Conservation (phyloP, 2,329 filamentous ascomycete genomes). For the Thelonectria rubi region DNA sequence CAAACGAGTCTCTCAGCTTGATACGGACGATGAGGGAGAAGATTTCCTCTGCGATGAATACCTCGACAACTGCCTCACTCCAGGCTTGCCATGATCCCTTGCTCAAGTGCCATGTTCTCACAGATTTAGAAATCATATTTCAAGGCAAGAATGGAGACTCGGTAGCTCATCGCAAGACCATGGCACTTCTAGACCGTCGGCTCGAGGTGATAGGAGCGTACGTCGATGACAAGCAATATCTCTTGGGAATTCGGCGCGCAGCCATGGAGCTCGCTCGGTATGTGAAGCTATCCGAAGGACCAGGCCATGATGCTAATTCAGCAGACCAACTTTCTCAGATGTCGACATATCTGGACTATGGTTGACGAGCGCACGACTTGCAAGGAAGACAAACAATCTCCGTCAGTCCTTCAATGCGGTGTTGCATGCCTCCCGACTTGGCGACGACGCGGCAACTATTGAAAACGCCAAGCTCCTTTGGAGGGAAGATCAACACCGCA, state of each 20-base stretch:
- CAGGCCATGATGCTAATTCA: constrained; percentile 16
- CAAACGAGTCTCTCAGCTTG: constrained; percentile 62
- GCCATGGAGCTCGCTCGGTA: constrained; percentile 82
- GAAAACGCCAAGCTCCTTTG: constrained; percentile 94
- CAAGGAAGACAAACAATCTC: constrained; percentile 83
- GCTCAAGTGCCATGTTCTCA: constrained; percentile 85
- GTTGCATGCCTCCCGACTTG: constrained; percentile 83
- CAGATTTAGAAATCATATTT: constrained; percentile 84
- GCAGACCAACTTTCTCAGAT: constrained; percentile 68
- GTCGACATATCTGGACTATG: constrained; percentile 84
- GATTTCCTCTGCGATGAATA: constrained; percentile 78
- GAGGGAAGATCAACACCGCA: constrained; percentile 91
- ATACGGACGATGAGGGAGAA: constrained; percentile 73
- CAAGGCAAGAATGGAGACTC: constrained; percentile 55
- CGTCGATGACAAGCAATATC: constrained; percentile 90
- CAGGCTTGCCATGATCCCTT: constrained; percentile 86
- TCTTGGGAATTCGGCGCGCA: constrained; percentile 85
- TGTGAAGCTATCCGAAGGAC: constrained; percentile 39
- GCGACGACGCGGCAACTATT: constrained; percentile 87
- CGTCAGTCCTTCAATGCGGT: constrained; percentile 95
- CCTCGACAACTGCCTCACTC: constrained; percentile 80
- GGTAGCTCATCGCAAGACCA: constrained; percentile 47
- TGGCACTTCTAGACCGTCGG: constrained; percentile 69
- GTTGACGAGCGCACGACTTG: constrained; percentile 85
- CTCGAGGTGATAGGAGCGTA: constrained; percentile 91